Evolutionary conservation across 2,329 filamentous ascomycete species (phyloP).

Genomic region (Cordyceps farinosa): DNA sequence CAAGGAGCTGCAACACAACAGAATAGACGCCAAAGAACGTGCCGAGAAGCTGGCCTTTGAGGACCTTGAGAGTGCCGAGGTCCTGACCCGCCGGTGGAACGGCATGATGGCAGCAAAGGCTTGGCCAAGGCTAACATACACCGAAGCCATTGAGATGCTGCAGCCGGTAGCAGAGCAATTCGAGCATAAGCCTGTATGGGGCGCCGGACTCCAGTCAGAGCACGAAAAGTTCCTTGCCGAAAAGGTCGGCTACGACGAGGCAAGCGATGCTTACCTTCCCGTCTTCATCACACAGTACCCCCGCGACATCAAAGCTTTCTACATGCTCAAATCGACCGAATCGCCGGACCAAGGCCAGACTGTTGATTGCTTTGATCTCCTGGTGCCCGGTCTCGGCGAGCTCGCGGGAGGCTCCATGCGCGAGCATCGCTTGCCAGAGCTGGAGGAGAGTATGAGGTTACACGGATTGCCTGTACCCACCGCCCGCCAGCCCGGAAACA

Average conservation of each 20-base stretch:
- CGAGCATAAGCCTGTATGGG: constrained; percentile 65
- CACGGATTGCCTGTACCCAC: constrained; percentile 55
- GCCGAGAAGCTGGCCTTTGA: constrained; percentile 42
- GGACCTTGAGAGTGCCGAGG: constrained; percentile 38
- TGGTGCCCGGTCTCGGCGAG: constrained; percentile 82
- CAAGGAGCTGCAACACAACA: constrained; percentile 40
- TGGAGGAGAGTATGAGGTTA: constrained; percentile 67
- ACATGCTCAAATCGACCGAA: constrained; percentile 43
- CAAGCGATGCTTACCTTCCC: constrained; percentile 54
- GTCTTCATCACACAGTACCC: constrained; percentile 95
- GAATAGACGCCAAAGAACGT: constrained; percentile 34
- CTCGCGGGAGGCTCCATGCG: constrained; percentile 86
- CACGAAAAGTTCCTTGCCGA: constrained; percentile 87
- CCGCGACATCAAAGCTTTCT: constrained; percentile 86
- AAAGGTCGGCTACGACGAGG: constrained; percentile 49
- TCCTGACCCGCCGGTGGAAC: constrained; percentile 67
- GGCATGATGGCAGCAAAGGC: constrained; percentile 50
- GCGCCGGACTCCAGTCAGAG: constrained; percentile 76
- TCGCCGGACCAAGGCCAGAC: constrained; percentile 44
- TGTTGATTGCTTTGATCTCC: constrained; percentile 85
- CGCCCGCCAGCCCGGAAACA: constrained; percentile 18
- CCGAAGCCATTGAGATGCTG: constrained; percentile 68
- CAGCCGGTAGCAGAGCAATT: constrained; percentile 61
- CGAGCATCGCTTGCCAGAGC: constrained; percentile 68
- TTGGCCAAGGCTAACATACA: constrained; percentile 85